Percentiles rank a stretch among this genome's conserved stretches.
phyloP scores from a whole-genome alignment of 495 filamentous ascomycete species.

The Trichoderma reesei region DNA sequence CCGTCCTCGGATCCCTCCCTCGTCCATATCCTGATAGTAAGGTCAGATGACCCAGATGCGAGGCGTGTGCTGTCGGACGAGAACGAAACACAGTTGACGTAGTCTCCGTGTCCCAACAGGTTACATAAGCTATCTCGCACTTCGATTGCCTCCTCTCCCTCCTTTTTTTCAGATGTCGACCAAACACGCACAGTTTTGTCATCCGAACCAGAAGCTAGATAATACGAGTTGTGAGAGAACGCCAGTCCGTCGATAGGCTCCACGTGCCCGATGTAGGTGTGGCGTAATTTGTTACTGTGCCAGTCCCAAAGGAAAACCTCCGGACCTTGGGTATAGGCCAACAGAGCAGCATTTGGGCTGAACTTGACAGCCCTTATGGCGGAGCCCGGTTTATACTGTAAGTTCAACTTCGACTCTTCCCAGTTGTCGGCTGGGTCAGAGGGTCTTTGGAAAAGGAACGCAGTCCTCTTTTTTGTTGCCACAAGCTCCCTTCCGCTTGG shows the following conservation, averaged over 20 bases:
- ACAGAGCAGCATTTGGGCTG: neutral
- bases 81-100: neutral
- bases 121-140: neutral
- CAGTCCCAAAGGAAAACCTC: neutral
- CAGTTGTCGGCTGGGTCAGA: neutral
- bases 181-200: neutral
- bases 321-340: neutral
- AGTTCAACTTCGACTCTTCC: neutral
- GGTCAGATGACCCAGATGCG: neutral
- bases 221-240: neutral
- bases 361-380: neutral
- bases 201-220: neutral
- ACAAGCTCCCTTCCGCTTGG: neutral
- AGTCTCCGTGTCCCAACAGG: neutral
- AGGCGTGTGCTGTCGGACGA: neutral
- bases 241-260: neutral
- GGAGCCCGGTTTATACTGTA: neutral
- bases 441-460: neutral
- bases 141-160: neutral
- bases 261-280: neutral
- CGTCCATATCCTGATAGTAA: neutral
- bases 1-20: neutral
- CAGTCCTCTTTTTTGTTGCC: neutral
- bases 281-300: neutral
- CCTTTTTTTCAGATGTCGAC: neutral